Base-by-base conservation (phyloP, 2,329 filamentous ascomycete genomes). In the Trichoderma oligosporum region DNA sequence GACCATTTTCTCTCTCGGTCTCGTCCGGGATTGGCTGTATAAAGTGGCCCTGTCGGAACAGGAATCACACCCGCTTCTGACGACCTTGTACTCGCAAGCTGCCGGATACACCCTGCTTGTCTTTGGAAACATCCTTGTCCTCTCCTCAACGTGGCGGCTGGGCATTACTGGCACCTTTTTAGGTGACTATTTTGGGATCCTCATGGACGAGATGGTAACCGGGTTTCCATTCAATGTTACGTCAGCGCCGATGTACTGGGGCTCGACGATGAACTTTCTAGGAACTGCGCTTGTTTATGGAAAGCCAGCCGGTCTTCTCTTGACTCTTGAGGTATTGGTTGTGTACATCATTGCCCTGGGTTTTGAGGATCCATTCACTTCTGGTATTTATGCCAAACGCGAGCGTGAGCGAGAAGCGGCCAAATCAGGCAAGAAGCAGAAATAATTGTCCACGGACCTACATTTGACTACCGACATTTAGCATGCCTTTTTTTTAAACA, bases 181-280 rank as follows among this genome's bases (percentile, higher is more conserved):
- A 33, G 94, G 94, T 65, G 94, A 99, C 78, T 99, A 99, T 80
- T 99, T 97, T 71, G 94, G 94, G 65, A 97, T 97, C 71, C 80
- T 99, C 63, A 96, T 97, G 91, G 93, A 97, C 70, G 78, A 87
- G 64, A 93, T 93, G 67, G 92, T 99, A 52, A 96, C 91, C 11
- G 88, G 89, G 12, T 99, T 99, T 71, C 94, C 94, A 2, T 99
- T 99, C 81, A 97, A 89, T 73, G 82, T 97, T 60, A 92, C 87
- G 55, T 83, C 85, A 63, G 88, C 91, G 52, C 94, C 94, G 61
- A 99, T 99, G 94, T 99, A 99, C 79, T 89, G 91, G 77, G 94
- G 94, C 58, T 91, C 87, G 61, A 94, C 93, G 22, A 81, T 96
- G 81, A 93, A 88, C 75, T 99, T 99, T 75, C 75, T 97, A 57